A percentile compares a stretch with the other conserved stretches of the same genome.
phyloP scores from a whole-genome alignment of 768 basidiomycete species.

The Dentipellis fragilis region DNA sequence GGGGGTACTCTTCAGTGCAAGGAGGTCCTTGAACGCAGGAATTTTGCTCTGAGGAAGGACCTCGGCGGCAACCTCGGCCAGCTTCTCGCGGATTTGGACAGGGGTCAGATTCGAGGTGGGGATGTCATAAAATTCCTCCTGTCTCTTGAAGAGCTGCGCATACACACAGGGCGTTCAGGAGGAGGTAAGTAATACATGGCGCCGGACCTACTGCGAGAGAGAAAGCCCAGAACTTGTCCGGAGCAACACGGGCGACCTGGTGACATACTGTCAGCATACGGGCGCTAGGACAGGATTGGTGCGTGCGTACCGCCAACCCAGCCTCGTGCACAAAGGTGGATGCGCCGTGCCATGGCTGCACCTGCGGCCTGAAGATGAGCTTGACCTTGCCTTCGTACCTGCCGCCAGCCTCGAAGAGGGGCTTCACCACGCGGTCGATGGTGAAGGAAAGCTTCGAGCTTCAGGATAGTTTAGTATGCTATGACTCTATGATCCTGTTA shows the following conservation, averaged over 20 bases:
- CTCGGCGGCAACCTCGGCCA: constrained; percentile 44
- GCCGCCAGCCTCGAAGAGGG: constrained; percentile 45
- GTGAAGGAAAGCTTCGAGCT: constrained; percentile 54
- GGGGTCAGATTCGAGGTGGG: constrained; percentile 59
- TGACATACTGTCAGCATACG: not conserved
- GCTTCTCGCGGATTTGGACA: constrained; percentile 63
- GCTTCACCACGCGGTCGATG: constrained; percentile 52
- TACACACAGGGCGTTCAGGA: not conserved
- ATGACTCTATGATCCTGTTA: not conserved
- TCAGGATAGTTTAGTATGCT: not conserved
- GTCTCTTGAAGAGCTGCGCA: constrained; percentile 63
- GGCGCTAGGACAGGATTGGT: not conserved
- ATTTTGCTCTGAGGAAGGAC: constrained; percentile 39
- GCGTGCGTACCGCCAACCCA: constrained; percentile 52
- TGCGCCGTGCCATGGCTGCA: constrained; percentile 74
- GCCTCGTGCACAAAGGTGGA: constrained; percentile 78
- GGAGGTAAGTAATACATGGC: not conserved
- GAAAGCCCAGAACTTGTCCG: constrained; percentile 75
- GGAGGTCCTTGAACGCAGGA: constrained; percentile 46
- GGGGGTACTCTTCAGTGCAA: constrained; percentile 49
- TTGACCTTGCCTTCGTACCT: constrained; percentile 67
- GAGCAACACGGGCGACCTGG: constrained; percentile 62
- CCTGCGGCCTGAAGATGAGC: constrained; percentile 57
- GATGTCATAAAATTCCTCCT: constrained; percentile 74
- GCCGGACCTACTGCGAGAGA: constrained; percentile 42